Percentiles rank a stretch among this genome's conserved stretches.
phyloP scores from a whole-genome alignment of 257 asterid species.

The Solanum paucissectum region DNA sequence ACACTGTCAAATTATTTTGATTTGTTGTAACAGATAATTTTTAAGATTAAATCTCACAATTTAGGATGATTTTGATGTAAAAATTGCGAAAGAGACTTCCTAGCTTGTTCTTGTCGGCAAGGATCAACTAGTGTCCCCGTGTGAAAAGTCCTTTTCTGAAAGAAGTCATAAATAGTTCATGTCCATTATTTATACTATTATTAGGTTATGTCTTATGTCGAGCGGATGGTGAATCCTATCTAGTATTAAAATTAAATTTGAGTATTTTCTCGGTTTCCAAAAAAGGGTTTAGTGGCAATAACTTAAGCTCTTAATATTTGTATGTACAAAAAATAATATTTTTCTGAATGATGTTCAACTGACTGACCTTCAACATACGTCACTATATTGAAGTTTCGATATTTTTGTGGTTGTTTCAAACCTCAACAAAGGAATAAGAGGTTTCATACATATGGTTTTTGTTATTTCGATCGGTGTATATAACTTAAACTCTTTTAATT shows the following conservation, averaged over 20 bases:
- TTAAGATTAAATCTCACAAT: not conserved
- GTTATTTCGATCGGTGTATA: too few relatives aligned
- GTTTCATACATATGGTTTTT: fast-evolving
- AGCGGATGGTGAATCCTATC: not conserved
- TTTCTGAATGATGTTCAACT: not conserved
- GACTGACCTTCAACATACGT: not conserved
- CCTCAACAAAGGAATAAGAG: not conserved
- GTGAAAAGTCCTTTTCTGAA: too few relatives aligned
- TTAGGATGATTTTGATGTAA: too few relatives aligned
- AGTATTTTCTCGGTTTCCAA: not conserved
- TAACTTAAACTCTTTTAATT: too few relatives aligned
- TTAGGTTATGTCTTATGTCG: not conserved
- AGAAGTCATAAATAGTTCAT: too few relatives aligned
- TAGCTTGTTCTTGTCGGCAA: too few relatives aligned
- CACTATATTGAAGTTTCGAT: not conserved
- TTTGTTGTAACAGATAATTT: too few relatives aligned
- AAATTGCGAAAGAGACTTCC: too few relatives aligned
- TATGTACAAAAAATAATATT: too few relatives aligned
- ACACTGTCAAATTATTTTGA: too few relatives aligned
- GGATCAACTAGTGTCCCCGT: not conserved
- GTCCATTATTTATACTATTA: too few relatives aligned
- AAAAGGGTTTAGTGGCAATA: not conserved
- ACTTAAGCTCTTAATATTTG: too few relatives aligned
- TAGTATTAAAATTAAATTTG: not conserved
- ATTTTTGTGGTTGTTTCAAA: not conserved